phyloP scores from a whole-genome alignment of 2,329 filamentous ascomycete genomes.

The Beauveria medogensis region DNA sequence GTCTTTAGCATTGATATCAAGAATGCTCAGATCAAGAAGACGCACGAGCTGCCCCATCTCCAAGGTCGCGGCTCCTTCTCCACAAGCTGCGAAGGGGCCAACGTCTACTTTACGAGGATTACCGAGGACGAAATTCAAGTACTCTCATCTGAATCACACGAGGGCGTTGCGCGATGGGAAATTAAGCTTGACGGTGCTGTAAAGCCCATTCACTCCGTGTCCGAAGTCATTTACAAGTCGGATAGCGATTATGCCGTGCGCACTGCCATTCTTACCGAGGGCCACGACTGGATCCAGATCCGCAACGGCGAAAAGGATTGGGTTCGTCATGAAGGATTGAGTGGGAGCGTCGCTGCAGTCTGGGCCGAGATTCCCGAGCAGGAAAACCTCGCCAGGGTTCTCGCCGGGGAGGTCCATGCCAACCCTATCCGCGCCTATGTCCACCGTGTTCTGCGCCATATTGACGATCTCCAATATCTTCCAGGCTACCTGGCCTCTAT shows the following conservation, averaged over 20 bases:
- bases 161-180: conserved; percentile 67
- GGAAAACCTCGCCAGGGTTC: conserved; percentile 67
- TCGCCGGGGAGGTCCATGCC: conserved; percentile 80
- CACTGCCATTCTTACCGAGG: conserved; percentile 60
- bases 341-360: conserved; percentile 68
- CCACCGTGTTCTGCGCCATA: conserved; percentile 75
- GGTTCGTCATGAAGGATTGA: conserved; percentile 74
- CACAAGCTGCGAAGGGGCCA: conserved; percentile 66
- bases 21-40: conserved; percentile 60
- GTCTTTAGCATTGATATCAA: conserved; percentile 77
- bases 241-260: conserved; percentile 67
- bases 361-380: conserved; percentile 71
- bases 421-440: conserved; percentile 76
- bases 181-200: conserved; percentile 38
- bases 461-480: conserved; percentile 67
- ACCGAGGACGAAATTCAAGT: conserved; percentile 67
- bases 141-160: conserved; percentile 68
- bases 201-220: conserved; percentile 57
- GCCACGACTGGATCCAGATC: conserved; percentile 71
- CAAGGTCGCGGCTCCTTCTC: conserved; percentile 68
- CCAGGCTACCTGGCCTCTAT: conserved; percentile 65
- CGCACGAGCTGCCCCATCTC: conserved; percentile 69
- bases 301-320: conserved; percentile 76
- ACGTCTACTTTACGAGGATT: conserved; percentile 82
- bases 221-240: conserved; percentile 72